phyloP scores from a whole-genome alignment of 306 rosid species.

The Cicer yamashitae region DNA sequence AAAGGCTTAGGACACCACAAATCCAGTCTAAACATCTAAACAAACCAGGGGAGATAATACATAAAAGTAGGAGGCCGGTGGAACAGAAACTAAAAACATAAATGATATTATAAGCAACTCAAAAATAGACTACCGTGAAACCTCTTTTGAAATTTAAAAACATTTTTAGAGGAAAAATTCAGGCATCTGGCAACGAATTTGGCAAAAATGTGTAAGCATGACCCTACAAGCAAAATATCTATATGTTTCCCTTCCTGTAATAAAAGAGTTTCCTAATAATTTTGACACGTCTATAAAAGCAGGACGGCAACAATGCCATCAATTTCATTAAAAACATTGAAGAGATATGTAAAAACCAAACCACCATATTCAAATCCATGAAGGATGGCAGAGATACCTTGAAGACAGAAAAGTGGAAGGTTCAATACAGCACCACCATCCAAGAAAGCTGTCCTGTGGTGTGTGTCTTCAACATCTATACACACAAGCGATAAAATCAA shows the following conservation, averaged over 20 bases:
- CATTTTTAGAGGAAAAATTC: conserved; percentile 7
- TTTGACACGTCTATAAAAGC: conserved; percentile 1
- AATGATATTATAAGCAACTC: not conserved
- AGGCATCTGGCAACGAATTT: not conserved
- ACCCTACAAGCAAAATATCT: conserved; percentile 7
- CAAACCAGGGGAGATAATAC: conserved; percentile 7
- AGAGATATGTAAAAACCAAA: not conserved
- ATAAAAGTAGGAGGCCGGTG: not conserved
- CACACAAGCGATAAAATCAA: conserved; percentile 1
- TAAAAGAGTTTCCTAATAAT: not conserved
- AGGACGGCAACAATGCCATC: not conserved
- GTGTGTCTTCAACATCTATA: conserved; percentile 93
- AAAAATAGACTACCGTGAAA: not conserved
- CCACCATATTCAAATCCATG: conserved; percentile 15
- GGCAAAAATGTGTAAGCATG: not conserved
- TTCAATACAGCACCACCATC: conserved; percentile 75
- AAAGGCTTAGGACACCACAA: conserved; percentile 8
- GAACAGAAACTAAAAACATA: not conserved
- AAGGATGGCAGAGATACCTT: conserved; percentile 52
- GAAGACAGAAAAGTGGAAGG: conserved; percentile 80
- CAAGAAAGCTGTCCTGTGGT: conserved; percentile 71
- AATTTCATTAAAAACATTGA: not conserved
- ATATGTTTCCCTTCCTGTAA: not conserved
- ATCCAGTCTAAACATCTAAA: conserved; percentile 20
- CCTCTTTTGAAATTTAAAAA: not conserved